Evolutionary conservation across 31 red algal species (phyloP), one percentile per base, ranked within the genome.

Genomic region (Endocladia muricata): DNA sequence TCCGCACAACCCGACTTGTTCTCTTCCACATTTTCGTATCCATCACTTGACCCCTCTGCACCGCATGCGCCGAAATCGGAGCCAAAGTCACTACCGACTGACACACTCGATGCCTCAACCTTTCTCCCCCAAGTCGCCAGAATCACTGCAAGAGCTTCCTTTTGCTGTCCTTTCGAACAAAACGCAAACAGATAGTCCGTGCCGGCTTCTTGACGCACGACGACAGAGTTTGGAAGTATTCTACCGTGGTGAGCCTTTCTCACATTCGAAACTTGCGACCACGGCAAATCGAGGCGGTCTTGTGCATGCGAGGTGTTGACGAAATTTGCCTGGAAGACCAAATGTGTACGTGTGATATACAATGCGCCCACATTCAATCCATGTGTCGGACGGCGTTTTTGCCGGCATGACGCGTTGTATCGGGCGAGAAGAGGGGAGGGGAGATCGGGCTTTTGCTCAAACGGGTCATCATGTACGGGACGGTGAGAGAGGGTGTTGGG

Each of bases 141-240:
- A 17, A 81, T 17, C 25, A 68, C 17, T 21, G 28, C 62, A 7
- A 69, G 55, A 41, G 61, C 52, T 21, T 67, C 37, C 15, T 81
- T 28, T 49, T 69, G 77, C 2, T 81, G 47, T 29, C 60, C 29
- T 11, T 38, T 52, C 8, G 41, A 41, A 6, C 60, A 42, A 51
- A 70, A 19, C 4, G 59, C 49, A 43, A 81, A 41, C n/a, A 81
- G 44, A 57, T 81, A 81, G 37, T 81, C 77, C 25, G 77, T 61
- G 41, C 43, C 30, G 37, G 41, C 60, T 21, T 64, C 44, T 33
- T 64, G 70, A 5, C 63, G 61, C 25, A 81, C 32, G 3, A 81
- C 22, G 22, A 81, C 41, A 3, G 63, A 33, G 23, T 81, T 61
- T 17, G 61, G 77, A 2, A 81, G 31, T 13, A 81, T 26, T 1